These are phyloP conservation scores for Stephanodiscus minutulus DNA, from an alignment of 108 stramenopile species.

Conservation along the genomic window DNA sequence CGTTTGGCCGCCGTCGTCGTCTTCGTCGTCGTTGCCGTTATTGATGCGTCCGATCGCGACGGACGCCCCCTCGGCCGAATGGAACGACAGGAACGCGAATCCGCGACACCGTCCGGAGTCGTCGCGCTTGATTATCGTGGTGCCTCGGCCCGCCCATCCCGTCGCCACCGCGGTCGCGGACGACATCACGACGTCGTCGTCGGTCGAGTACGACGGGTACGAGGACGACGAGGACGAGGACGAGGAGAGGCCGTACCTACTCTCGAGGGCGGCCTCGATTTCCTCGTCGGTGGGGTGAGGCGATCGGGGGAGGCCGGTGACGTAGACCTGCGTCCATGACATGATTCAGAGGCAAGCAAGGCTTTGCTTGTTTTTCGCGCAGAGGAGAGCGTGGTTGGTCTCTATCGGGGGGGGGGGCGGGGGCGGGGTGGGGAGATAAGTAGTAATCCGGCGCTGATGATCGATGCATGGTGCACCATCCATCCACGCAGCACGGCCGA, in stretches of 20 bases:
- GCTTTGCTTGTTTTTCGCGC: too few relatives aligned
- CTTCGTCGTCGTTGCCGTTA: not conserved
- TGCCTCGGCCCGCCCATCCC: slow-evolving; percentile 32
- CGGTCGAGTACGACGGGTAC: not conserved
- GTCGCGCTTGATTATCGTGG: slow-evolving; percentile 31
- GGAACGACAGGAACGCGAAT: slow-evolving; percentile 38
- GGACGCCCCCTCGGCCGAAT: slow-evolving; percentile 8
- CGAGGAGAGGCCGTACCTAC: not conserved
- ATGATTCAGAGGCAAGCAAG: too few relatives aligned
- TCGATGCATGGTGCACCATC: too few relatives aligned
- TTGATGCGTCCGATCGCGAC: slow-evolving; percentile 17
- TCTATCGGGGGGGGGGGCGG: too few relatives aligned
- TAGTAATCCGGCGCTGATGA: too few relatives aligned
- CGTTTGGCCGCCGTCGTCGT: not conserved
- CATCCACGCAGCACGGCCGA: too few relatives aligned
- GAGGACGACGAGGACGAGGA: not conserved
- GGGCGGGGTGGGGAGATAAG: too few relatives aligned
- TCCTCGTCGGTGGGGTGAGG: slow-evolving; percentile 30
- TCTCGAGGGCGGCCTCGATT: slow-evolving; percentile 16
- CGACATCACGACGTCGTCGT: not conserved
- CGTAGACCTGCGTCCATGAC: slow-evolving; percentile 43
- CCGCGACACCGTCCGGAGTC: slow-evolving; percentile 27
- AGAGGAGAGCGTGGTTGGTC: too few relatives aligned
- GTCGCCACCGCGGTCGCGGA: not conserved
- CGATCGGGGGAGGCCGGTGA: slow-evolving; percentile 18